Evolutionary conservation across 2,329 filamentous ascomycete genomes (phyloP), one percentile per base, ranked within the genome.

Genomic region (Cladosporium sp.): DNA sequence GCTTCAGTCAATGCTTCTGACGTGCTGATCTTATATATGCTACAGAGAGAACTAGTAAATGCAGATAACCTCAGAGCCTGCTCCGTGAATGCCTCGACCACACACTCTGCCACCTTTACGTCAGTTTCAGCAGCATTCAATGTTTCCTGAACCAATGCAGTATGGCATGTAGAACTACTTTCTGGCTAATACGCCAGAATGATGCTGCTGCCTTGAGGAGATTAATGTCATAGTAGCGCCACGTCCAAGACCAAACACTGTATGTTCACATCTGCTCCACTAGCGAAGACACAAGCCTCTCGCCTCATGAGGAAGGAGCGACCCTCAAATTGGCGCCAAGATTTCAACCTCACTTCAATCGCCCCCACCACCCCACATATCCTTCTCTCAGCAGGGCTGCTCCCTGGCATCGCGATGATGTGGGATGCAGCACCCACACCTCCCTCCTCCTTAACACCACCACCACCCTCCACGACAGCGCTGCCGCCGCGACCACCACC

Each of bases 401-500:
- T 46, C 8, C 40, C 40, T 46, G n/a, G n/a, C 1, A 46, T 53
- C 49, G 8, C 55, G 26, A 21, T 58, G 11, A 58, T 35, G 31
- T 56, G 26, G 31, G 14, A 56, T 31, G 53, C 11, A n/a, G 16
- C 33, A 29, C 57, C 40, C 14, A 11, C 59, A 14, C 59, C 44
- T 18, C 29, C 29, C 26, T 35, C 44, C 8, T 44, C 58, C 3
- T n/a, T 44, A 1, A 6, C 58, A 40, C 50, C 50, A 31, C 61
- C 60, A 31, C 16, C 61, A 44, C 49, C 35, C 28, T n/a, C 49
- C 46, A 8, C 61, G 50, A 23, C 46, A 46, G 29, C 44, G 59
- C 28, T 35, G 29, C 61, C 49, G 52, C 50, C 61, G 18, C 50
- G 50, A 37, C 61, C 50, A 35, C 61, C 50, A 23, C 50, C 61